phyloP scores from a whole-genome alignment of 306 rosid species.

The Senna siamea region DNA sequence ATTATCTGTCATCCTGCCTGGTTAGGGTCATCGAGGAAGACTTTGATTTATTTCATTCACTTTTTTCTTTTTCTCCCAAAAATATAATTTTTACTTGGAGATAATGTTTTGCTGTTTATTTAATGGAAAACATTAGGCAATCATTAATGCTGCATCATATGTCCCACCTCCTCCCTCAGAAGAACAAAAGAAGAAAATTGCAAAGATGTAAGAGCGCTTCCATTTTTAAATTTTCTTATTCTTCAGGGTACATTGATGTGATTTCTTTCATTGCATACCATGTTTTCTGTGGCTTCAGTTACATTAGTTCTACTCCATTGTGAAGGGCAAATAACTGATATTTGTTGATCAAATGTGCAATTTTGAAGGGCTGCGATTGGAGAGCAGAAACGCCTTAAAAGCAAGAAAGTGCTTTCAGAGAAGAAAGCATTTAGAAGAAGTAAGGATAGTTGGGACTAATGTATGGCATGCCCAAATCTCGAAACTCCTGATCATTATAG shows the following conservation, averaged over 20 bases:
- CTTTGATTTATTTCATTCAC: background rate
- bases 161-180: conserved; percentile 98
- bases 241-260: background rate
- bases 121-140: conserved; percentile 56
- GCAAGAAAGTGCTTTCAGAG: conserved; percentile 83
- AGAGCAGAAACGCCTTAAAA: conserved; percentile 89
- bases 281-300: conserved; percentile 22
- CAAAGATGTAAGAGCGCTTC: conserved; percentile 67
- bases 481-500: conserved; percentile 27
- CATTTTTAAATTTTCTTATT: conserved; percentile 13
- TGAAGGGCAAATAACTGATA: conserved; percentile 33
- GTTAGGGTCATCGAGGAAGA: conserved; percentile 12
- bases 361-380: conserved; percentile 83
- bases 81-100: conserved; percentile 19
- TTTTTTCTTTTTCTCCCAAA: background rate
- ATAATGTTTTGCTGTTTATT: conserved; percentile 21
- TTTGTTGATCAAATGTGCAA: conserved; percentile 34
- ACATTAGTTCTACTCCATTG: conserved; percentile 5
- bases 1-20: conserved; percentile 13
- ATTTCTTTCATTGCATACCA: conserved; percentile 13
- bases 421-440: conserved; percentile 85
- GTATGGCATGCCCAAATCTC: conserved; percentile 15
- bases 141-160: conserved; percentile 91
- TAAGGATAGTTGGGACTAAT: conserved; percentile 79
- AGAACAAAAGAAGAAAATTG: conserved; percentile 95